Evolutionary conservation across 2,329 filamentous ascomycete genomes (phyloP), one percentile per base, ranked within the genome.

Genomic region (Xylaria sp.): DNA sequence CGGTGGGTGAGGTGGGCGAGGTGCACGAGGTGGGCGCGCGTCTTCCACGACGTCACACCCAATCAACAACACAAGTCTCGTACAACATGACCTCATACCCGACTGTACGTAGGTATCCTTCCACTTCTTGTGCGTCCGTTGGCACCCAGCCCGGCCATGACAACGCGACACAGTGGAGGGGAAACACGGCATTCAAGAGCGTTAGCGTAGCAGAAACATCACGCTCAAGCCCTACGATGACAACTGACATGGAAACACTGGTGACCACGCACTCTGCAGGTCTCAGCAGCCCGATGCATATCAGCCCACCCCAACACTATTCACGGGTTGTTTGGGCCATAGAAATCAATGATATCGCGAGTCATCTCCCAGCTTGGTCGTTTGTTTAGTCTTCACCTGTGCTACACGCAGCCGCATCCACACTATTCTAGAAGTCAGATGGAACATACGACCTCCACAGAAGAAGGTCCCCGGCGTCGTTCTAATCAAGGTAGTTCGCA

Each of bases 391-490:
- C 39, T 51, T 49, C 53, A 55, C 54, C 62, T 63, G n/a, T n/a
- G n/a, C 36, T 17, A 63, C 55, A 53, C 38, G 29, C 36, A 33
- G 38, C 67, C 25, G 56, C 60, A 50, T 62, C 17, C n/a, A n/a
- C n/a, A n/a, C n/a, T 57, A 38, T 69, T 67, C 67, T 67, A 69
- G 67, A 67, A 69, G 53, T 57, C 57, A 56, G n/a, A 55, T 63
- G 47, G 67, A 69, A 67, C 60, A 67, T 31, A 44, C 27, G 51
- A 53, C 51, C 67, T 64, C 65, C 56, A 64, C 62, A 61, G 31
- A 68, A 51, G 22, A 47, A 57, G 60, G 27, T 11, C 39, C 49
- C 17, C 29, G 38, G 58, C 22, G 33, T 57, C 38, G 39, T 54
- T 51, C 53, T 65, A 66, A 38, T 45, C 44, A 31, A 63, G 49